Evolutionary conservation across 768 basidiomycete species (phyloP).

Genomic region (Megacollybia marginata): DNA sequence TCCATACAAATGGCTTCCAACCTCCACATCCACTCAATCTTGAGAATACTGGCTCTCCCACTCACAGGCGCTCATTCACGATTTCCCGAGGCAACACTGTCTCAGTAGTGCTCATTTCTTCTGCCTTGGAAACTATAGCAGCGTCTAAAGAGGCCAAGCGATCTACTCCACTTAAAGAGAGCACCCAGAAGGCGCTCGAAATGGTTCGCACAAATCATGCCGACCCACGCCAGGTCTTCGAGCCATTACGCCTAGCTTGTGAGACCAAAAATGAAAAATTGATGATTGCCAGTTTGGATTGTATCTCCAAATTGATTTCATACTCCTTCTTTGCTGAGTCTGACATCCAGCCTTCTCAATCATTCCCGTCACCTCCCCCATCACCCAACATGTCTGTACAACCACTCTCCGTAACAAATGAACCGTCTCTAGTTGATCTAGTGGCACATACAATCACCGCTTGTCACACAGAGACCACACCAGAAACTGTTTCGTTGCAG

Average conservation of each 20-base stretch:
- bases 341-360: slow-evolving; percentile 26
- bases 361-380: slow-evolving; percentile 71
- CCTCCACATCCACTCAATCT: neutral
- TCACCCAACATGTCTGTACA: slow-evolving; percentile 29
- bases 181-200: slow-evolving; percentile 74
- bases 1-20: neutral
- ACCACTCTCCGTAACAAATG: slow-evolving; percentile 34
- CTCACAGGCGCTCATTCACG: slow-evolving; percentile 52
- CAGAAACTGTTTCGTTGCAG: slow-evolving; percentile 89
- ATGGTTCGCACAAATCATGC: slow-evolving; percentile 72
- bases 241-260: slow-evolving; percentile 93
- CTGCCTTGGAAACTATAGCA: slow-evolving; percentile 81
- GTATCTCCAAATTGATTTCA: slow-evolving; percentile 94
- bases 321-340: slow-evolving; percentile 92
- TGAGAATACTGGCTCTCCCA: slow-evolving; percentile 6
- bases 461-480: slow-evolving; percentile 81
- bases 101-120: slow-evolving; percentile 73
- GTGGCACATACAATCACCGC: slow-evolving; percentile 93
- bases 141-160: slow-evolving; percentile 85
- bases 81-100: slow-evolving; percentile 66
- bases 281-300: slow-evolving; percentile 95
- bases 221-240: slow-evolving; percentile 81
- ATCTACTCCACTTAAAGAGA: slow-evolving; percentile 74
- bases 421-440: slow-evolving; percentile 81
- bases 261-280: slow-evolving; percentile 91